phyloP scores from a whole-genome alignment of 805 yeast genomes.

The Suhomyces emberorum region DNA sequence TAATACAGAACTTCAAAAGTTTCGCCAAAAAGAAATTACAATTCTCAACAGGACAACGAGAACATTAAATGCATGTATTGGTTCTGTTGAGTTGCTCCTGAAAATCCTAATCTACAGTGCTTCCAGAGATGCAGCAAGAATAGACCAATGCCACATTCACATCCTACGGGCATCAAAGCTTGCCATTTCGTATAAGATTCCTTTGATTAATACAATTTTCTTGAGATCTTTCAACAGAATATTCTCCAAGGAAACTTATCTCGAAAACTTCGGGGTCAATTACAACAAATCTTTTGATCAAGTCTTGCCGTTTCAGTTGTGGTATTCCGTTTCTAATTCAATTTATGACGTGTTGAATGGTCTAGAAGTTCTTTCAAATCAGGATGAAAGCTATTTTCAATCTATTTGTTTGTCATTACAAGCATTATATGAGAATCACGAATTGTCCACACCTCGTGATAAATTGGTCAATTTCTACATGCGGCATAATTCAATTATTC shows the following conservation, averaged over 20 bases:
- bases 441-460: constrained; percentile 42
- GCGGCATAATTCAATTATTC: constrained; percentile 32
- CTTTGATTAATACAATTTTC: constrained; percentile 38
- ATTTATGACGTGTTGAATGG: constrained; percentile 36
- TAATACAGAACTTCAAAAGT: constrained; percentile 20
- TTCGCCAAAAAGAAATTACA: constrained; percentile 1
- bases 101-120: constrained; percentile 19
- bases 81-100: constrained; percentile 38
- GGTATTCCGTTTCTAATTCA: constrained; percentile 40
- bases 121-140: not conserved
- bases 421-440: constrained; percentile 25
- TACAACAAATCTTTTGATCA: constrained; percentile 16
- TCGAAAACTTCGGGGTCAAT: constrained; percentile 12
- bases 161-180: constrained; percentile 32
- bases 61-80: constrained; percentile 31
- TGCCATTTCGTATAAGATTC: constrained; percentile 33
- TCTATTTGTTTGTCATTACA: constrained; percentile 36
- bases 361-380: constrained; percentile 21
- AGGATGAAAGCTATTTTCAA: constrained; percentile 30
- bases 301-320: constrained; percentile 37
- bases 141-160: constrained; percentile 1
- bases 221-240: constrained; percentile 38
- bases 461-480: constrained; percentile 41
- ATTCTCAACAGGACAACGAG: constrained; percentile 2
- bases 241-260: constrained; percentile 26